Evolutionary conservation across 106 monocot species (phyloP).

Genomic region (Platanthera guangdongensis): DNA sequence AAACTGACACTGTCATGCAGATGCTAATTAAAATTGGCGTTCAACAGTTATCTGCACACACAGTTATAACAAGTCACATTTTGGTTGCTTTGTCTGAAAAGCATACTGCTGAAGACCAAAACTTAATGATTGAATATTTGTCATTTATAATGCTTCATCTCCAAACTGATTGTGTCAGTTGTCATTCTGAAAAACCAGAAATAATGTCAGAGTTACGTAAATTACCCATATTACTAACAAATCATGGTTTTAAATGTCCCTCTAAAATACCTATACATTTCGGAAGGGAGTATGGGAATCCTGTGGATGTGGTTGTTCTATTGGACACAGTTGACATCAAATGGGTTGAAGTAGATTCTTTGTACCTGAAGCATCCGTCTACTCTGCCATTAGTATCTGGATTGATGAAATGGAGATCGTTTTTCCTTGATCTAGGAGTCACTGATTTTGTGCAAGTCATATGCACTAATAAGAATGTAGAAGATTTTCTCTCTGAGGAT

Average conservation of each 20-base stretch:
- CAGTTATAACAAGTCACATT: slow-evolving; percentile 70
- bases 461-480: slow-evolving; percentile 28
- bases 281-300: slow-evolving; percentile 64
- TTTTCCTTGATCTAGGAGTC: slow-evolving; percentile 70
- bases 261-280: slow-evolving; percentile 69
- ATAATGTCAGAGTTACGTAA: slow-evolving; percentile 49
- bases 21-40: slow-evolving; percentile 77
- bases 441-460: slow-evolving; percentile 89
- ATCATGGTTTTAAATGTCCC: slow-evolving; percentile 62
- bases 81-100: slow-evolving; percentile 33
- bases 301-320: slow-evolving; percentile 43
- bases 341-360: slow-evolving; percentile 74
- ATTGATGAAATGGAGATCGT: slow-evolving; percentile 51
- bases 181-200: slow-evolving; percentile 50
- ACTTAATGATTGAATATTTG: slow-evolving; percentile 71
- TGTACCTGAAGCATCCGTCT: slow-evolving; percentile 66
- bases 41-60: slow-evolving; percentile 69
- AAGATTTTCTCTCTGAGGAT: slow-evolving; percentile 16
- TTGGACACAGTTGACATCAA: slow-evolving; percentile 27
- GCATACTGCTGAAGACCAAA: slow-evolving; percentile 19
- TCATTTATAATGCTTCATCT: slow-evolving; percentile 81
- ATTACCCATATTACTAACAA: slow-evolving; percentile 52
- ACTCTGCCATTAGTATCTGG: slow-evolving; percentile 22
- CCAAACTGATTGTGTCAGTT: slow-evolving; percentile 58
- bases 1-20: slow-evolving; percentile 25